Conservation (phyloP, 306 rosid species). For the Cicer bijugum region DNA sequence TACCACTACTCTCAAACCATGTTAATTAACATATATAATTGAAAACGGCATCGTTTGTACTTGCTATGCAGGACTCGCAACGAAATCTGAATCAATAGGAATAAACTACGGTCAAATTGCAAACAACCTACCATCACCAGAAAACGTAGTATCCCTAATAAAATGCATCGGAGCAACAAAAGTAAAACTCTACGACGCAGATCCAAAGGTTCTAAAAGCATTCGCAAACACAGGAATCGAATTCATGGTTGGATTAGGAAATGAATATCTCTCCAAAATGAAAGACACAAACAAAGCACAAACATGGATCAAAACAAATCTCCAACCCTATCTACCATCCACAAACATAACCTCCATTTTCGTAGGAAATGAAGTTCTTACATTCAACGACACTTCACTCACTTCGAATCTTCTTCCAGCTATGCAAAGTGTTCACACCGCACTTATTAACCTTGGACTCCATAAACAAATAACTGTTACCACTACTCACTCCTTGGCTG, state of each 20-base stretch:
- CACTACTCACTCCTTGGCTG: conserved; percentile 70
- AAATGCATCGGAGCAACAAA: conserved; percentile 84
- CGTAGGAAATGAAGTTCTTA: conserved; percentile 89
- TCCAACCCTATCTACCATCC: conserved; percentile 70
- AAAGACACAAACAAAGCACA: conserved; percentile 67
- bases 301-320: conserved; percentile 77
- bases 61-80: conserved; percentile 28
- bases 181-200: conserved; percentile 91
- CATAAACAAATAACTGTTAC: conserved; percentile 61
- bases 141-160: conserved; percentile 64
- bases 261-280: conserved; percentile 71
- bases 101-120: conserved; percentile 95
- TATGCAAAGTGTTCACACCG: conserved; percentile 80
- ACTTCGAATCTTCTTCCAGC: conserved; percentile 73
- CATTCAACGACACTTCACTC: conserved; percentile 82
- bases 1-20: neutral
- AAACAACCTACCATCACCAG: conserved; percentile 79
- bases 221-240: conserved; percentile 80
- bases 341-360: conserved; percentile 82
- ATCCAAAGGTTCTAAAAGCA: conserved; percentile 73
- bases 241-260: conserved; percentile 78
- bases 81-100: conserved; percentile 58
- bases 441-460: conserved; percentile 59
- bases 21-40: neutral
- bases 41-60: neutral